Conservation (phyloP, 257 asterid genomes). For the Voacanga thouarsii region DNA sequence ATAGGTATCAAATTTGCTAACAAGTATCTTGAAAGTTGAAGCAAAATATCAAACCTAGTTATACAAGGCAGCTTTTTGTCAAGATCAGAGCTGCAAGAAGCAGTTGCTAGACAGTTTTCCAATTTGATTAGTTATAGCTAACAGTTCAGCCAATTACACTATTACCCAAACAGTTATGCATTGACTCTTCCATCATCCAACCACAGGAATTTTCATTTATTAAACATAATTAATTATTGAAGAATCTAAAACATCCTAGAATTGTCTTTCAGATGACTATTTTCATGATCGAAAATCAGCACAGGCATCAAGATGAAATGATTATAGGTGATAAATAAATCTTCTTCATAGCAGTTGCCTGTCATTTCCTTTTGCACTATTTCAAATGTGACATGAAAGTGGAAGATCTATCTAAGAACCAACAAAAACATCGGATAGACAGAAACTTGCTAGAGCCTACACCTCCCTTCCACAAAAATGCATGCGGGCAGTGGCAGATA, state of each 20-base stretch:
- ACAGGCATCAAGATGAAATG: neutral
- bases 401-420: conserved; percentile 4
- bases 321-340: neutral
- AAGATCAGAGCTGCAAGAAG: neutral
- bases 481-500: neutral
- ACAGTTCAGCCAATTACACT: neutral
- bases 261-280: too few species aligned
- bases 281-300: neutral
- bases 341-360: neutral
- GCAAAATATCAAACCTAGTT: neutral
- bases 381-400: neutral
- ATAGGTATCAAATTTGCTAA: neutral
- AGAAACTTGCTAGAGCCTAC: neutral
- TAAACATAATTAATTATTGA: neutral
- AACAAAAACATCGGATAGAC: neutral
- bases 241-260: neutral
- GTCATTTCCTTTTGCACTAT: too few species aligned
- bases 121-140: neutral
- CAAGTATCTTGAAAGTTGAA: neutral
- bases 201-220: neutral
- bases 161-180: neutral
- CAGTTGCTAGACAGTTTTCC: neutral
- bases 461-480: neutral
- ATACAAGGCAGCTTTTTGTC: neutral
- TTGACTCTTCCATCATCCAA: neutral